Conservation (phyloP, 345 rosid species). For the Capsella bursapastoris region DNA sequence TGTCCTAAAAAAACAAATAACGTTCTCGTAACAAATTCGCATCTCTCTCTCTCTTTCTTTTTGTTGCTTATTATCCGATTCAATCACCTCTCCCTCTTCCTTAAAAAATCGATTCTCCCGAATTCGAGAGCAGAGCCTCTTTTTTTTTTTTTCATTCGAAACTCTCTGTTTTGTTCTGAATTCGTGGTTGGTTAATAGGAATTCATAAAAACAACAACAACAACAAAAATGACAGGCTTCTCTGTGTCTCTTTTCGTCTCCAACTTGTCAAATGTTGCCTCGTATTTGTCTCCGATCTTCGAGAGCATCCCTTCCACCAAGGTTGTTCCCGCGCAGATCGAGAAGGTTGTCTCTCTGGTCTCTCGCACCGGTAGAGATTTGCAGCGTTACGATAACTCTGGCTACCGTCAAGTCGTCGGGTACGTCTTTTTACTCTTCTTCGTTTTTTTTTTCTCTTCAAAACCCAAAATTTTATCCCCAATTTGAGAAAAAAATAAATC, state of each 20-base stretch:
- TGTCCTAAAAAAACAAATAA: conserved; percentile 3
- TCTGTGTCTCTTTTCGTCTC: conserved; percentile 48
- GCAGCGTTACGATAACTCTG: conserved; percentile 64
- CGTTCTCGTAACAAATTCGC: conserved; percentile 17
- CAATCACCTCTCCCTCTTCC: neutral
- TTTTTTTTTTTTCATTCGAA: conserved; percentile 13
- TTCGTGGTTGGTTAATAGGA: neutral
- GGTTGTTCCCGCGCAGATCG: conserved; percentile 50
- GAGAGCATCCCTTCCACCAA: conserved; percentile 47
- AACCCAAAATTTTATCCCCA: neutral
- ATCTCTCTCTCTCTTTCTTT: neutral
- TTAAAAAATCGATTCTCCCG: neutral
- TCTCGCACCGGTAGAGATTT: conserved; percentile 71
- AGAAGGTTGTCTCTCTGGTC: conserved; percentile 54
- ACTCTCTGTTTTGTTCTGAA: conserved; percentile 7
- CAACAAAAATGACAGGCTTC: conserved; percentile 45
- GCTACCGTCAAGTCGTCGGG: conserved; percentile 82
- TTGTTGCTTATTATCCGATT: conserved; percentile 30
- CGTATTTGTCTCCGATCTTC: conserved; percentile 50
- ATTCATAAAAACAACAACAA: neutral
- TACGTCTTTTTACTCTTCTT: conserved; percentile 27
- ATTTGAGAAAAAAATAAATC: neutral
- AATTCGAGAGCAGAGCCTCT: conserved; percentile 22
- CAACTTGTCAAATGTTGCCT: conserved; percentile 48
- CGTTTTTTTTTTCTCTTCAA: neutral